Evolutionary conservation across 306 rosid species (phyloP).

Genomic region (Cicer pinnatifidum): DNA sequence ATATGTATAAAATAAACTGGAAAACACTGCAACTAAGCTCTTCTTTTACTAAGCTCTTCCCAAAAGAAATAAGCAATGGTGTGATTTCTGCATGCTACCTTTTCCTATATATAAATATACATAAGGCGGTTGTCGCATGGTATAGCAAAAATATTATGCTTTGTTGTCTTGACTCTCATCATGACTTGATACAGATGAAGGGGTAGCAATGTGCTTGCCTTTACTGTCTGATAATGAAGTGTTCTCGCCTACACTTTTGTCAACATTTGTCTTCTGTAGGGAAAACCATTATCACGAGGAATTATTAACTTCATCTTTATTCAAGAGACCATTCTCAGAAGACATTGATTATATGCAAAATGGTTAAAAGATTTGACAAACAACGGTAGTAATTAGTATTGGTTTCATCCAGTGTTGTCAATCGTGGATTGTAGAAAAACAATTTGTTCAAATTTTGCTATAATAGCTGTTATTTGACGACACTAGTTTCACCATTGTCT

Average conservation of each 20-base stretch:
- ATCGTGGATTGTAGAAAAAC: too few relatives aligned
- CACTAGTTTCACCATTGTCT: not conserved
- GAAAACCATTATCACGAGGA: not conserved
- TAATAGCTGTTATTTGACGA: too few relatives aligned
- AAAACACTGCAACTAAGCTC: too few relatives aligned
- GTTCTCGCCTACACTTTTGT: conserved; percentile 43
- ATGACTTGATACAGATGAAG: conserved; percentile 44
- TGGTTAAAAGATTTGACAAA: not conserved
- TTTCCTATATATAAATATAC: conserved; percentile 40
- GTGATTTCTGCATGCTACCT: conserved; percentile 35
- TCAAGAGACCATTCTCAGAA: conserved; percentile 8
- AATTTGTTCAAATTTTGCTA: too few relatives aligned
- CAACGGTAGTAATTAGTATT: not conserved
- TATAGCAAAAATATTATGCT: conserved; percentile 33
- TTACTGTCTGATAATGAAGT: conserved; percentile 49
- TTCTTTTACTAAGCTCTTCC: too few relatives aligned
- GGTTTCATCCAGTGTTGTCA: not conserved
- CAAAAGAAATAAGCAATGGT: conserved; percentile 20
- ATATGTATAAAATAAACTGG: too few relatives aligned
- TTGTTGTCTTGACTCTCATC: conserved; percentile 34
- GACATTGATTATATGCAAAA: not conserved
- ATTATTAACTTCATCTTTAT: conserved; percentile 27
- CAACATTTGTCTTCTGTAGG: conserved; percentile 48
- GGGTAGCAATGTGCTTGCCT: conserved; percentile 55
- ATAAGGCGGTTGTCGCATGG: conserved; percentile 35